Base-by-base conservation (phyloP, 345 rosid species). In the Acer campestre region DNA sequence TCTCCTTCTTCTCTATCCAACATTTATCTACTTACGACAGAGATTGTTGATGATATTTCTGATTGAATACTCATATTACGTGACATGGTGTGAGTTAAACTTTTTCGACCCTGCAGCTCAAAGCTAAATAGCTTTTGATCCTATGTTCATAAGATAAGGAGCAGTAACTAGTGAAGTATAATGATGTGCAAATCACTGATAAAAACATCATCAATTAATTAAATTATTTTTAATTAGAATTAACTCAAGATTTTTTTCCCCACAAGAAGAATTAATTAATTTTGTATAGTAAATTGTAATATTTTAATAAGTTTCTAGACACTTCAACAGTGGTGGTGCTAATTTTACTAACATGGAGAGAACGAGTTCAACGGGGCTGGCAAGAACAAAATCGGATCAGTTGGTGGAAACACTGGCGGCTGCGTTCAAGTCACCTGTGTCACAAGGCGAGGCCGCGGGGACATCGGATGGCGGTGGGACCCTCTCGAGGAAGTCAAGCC, bases 331-430 rank as follows among this genome's bases (percentile, higher is more conserved):
- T 49, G 55, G 55, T 49, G 55, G 8, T 11, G 35, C 20, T 10
- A 29, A 49, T 18, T 62, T 56, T 2, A 55, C 18, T 44, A 10
- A 42, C 23, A 86, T 82, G 90, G 97, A 92, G 79, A 95, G 85
- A 82, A 78, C 83, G 79, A 81, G 78, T 79, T 75, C 90, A 10
- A 74, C 93, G 4, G 85, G 89, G 29, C 82, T 95, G 83, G 86
- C 82, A 23, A 78, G 99, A 74, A 92, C 98, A 25, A 92, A 88
- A 44, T 95, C 99, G 3, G 99, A 95, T 44, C 98, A 95, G 51
- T 67, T 93, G 75, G 80, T 82, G 78, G 98, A 93, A 80, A 69
- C 91, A 3, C 61, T 93, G 63, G 90, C 92, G 1, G 93, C 97
- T 4, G 96, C 90, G n/a, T 84, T 92, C 76, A 93, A 82, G 80